Percentiles rank a stretch among this genome's conserved stretches.
phyloP scores from a whole-genome alignment of 257 asterid genomes.

The Ocimum tenuiflorum region DNA sequence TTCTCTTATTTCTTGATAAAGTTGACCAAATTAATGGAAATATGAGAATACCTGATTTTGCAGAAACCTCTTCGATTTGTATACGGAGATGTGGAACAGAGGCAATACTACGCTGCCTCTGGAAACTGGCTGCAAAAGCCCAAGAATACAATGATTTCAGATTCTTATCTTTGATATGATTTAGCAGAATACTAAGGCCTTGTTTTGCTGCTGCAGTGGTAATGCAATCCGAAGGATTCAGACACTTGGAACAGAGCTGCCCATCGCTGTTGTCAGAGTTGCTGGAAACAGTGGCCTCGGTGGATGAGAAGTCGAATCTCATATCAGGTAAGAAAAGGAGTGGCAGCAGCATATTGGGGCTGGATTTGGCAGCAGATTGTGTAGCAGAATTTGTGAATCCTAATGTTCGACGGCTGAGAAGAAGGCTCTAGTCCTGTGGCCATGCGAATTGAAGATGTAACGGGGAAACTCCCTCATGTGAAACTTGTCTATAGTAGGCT shows the following conservation, averaged over 20 bases:
- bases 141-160: neutral
- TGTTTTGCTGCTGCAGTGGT: slow-evolving; percentile 44
- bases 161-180: slow-evolving; percentile 3
- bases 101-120: slow-evolving; percentile 5
- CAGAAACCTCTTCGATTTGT: slow-evolving; percentile 8
- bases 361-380: slow-evolving; percentile 64
- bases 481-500: slow-evolving; percentile 19
- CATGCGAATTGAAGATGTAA: slow-evolving; percentile 8
- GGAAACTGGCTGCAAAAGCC: neutral
- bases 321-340: slow-evolving; percentile 67
- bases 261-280: slow-evolving; percentile 71
- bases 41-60: slow-evolving; percentile 1
- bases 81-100: neutral
- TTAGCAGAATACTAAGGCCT: slow-evolving; percentile 19
- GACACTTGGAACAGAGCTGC: slow-evolving; percentile 65
- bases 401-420: slow-evolving; percentile 53
- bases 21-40: neutral
- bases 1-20: neutral
- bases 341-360: slow-evolving; percentile 78
- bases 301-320: slow-evolving; percentile 51
- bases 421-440: slow-evolving; percentile 41
- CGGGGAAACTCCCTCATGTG: no score
- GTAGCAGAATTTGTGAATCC: slow-evolving; percentile 50
- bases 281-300: slow-evolving; percentile 81
- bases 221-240: slow-evolving; percentile 79